Base-by-base conservation (phyloP, 768 basidiomycete genomes). In the Lactifluus rugatus region DNA sequence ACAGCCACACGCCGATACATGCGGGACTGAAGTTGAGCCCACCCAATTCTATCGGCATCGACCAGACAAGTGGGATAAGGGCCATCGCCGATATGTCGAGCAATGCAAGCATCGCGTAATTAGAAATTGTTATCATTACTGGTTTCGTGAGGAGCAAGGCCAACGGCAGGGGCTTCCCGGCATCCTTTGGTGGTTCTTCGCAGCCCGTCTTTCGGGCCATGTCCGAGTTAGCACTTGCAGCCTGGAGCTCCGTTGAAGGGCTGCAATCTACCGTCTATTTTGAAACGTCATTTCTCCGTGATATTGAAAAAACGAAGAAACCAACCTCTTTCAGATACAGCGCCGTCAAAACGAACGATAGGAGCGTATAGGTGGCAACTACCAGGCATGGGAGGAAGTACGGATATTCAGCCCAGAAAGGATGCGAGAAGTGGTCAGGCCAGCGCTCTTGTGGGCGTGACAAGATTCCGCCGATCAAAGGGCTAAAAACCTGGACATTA, bases 1-100 rank as follows among this genome's bases (percentile, higher is more conserved):
- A n/a, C n/a, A n/a, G 65, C 59, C 70, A 70, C 3, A 66, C 7
- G 2, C 75, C 75, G 44, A 77, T 78, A n/a, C 62, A 64, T 3
- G 72, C 69, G 0, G 75, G 32, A 34, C 32, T 34, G 6, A 34
- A 3, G 10, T 34, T 11, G 32, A 34, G 32, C 10, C 32, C n/a
- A 0, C 78, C 77, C 3, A 74, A 66, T 21, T 66, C 67, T 23
- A 75, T 65, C 0, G 81, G 75, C 5, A 75, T 73, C 31, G 76
- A 68, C 73, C 70, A 73, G 64, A 81, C 76, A 36, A 81, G 66
- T 1, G 81, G 80, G 0, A 71, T 32, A 16, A 82, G 69, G 14
- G 71, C 73, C 23, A 65, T 49, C 51, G 73, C 56, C 5, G 71
- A 65, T 36, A 77, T 74, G 32, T 79, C 77, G 8, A 76, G 64